A percentile compares a stretch with the other conserved stretches of the same genome.
Conservation (phyloP, 2,329 filamentous ascomycete species). For the Lithohypha guttulata region DNA sequence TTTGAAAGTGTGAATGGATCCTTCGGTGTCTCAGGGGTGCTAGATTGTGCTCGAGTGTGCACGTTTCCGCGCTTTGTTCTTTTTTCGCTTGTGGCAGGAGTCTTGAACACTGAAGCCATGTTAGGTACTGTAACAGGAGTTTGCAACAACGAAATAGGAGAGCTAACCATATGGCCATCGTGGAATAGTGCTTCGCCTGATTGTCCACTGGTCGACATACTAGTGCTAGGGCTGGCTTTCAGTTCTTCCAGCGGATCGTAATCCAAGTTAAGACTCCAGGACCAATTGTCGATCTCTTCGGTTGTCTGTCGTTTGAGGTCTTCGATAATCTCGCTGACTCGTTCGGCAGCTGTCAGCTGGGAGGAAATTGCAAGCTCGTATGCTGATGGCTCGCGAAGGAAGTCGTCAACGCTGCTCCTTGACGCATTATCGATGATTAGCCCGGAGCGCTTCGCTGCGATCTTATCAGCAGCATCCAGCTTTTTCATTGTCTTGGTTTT, state of each 20-base stretch:
- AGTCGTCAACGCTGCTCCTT: slow-evolving; percentile 4
- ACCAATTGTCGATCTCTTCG: slow-evolving; percentile 4
- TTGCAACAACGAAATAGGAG: slow-evolving; percentile 4
- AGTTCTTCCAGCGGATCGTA: neutral
- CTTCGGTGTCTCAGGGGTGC: neutral
- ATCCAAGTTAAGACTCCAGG: neutral
- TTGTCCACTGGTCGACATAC: neutral
- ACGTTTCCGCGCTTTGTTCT: neutral
- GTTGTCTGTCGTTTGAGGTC: slow-evolving; percentile 4
- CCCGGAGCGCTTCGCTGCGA: no score
- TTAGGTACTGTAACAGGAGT: slow-evolving; percentile 1
- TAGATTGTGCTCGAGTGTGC: neutral
- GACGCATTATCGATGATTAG: neutral
- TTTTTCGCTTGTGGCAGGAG: neutral
- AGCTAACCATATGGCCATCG: slow-evolving; percentile 5
- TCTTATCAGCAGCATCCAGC: no score
- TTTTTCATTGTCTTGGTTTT: no score
- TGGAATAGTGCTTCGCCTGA: slow-evolving; percentile 2
- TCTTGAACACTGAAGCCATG: neutral
- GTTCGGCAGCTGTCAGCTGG: neutral
- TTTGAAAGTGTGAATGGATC: slow-evolving; percentile 4
- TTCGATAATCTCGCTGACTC: slow-evolving; percentile 3
- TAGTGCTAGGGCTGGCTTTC: no score
- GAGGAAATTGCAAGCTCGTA: no score
- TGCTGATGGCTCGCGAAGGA: slow-evolving; percentile 3